phyloP scores from a whole-genome alignment of 768 basidiomycete species.

The Boletus subcaerulescens region DNA sequence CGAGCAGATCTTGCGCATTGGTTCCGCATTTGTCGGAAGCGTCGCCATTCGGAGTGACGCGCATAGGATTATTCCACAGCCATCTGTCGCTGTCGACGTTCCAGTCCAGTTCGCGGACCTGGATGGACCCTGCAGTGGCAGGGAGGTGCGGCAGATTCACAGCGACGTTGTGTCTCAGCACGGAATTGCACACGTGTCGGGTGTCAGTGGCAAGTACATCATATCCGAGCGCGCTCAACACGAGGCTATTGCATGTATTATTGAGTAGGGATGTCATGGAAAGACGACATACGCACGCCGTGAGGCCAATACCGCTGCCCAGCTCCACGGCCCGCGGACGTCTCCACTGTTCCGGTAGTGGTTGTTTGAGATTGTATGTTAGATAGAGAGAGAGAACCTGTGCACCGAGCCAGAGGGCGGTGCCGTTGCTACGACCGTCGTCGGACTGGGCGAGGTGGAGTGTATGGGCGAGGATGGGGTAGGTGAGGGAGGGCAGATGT shows the following conservation, averaged over 20 bases:
- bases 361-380: slow-evolving; percentile 35
- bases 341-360: not conserved
- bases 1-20: slow-evolving; percentile 27
- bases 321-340: slow-evolving; percentile 62
- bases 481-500: slow-evolving; percentile 48
- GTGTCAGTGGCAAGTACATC: slow-evolving; percentile 78
- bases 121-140: slow-evolving; percentile 43
- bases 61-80: slow-evolving; percentile 45
- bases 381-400: slow-evolving; percentile 72
- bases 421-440: slow-evolving; percentile 71
- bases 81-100: slow-evolving; percentile 51
- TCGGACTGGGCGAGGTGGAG: slow-evolving; percentile 57
- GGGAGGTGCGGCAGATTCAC: slow-evolving; percentile 39
- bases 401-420: slow-evolving; percentile 80
- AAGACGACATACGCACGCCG: slow-evolving; percentile 51
- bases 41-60: slow-evolving; percentile 34
- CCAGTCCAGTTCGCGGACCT: slow-evolving; percentile 73
- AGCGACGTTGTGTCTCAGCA: slow-evolving; percentile 61
- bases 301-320: slow-evolving; percentile 80
- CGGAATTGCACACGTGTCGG: slow-evolving; percentile 55
- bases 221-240: slow-evolving; percentile 66
- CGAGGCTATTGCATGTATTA: slow-evolving; percentile 43
- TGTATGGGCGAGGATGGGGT: slow-evolving; percentile 35
- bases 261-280: not conserved
- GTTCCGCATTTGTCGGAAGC: slow-evolving; percentile 12